phyloP scores from a whole-genome alignment of 148 eudicot species.

The Drosera capensis region DNA sequence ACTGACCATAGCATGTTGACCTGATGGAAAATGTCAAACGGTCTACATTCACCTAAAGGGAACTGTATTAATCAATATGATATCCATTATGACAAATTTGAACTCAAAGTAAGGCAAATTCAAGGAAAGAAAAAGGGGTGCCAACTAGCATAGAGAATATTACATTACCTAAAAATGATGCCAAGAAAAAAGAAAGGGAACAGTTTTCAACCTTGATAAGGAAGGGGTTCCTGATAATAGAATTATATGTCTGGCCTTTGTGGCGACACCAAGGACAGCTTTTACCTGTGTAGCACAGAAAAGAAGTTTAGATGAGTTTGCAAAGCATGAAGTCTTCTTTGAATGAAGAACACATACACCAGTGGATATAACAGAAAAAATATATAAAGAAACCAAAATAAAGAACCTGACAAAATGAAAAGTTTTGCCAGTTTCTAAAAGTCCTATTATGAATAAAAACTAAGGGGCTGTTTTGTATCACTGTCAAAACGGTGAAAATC shows the following conservation, averaged over 20 bases:
- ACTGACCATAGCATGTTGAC: conserved; percentile 90
- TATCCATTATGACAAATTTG: conserved; percentile 11
- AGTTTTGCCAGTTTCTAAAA: too few relatives aligned
- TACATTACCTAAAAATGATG: background rate
- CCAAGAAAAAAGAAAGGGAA: conserved; percentile 3
- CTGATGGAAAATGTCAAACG: conserved; percentile 96
- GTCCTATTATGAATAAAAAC: too few relatives aligned
- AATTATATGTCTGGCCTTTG: conserved; percentile 50
- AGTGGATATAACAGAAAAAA: background rate
- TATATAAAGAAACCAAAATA: too few relatives aligned
- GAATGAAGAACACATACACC: background rate
- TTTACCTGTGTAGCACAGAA: conserved; percentile 31
- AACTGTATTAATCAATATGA: conserved; percentile 12
- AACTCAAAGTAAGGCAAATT: conserved; percentile 1
- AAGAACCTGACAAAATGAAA: too few relatives aligned
- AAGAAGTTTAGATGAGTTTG: background rate
- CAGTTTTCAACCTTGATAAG: conserved; percentile 72
- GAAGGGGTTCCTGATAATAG: conserved; percentile 94
- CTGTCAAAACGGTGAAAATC: too few relatives aligned
- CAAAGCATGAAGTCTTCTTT: background rate
- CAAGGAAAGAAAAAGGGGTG: conserved; percentile 1
- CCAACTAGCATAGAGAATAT: background rate
- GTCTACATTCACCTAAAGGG: conserved; percentile 89
- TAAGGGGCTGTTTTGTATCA: too few relatives aligned
- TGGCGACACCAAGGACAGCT: conserved; percentile 79